Percentiles rank a stretch among this genome's conserved stretches.
These are phyloP conservation scores for Chlamydomonas sphaeroides DNA, from an alignment of 139 green algal genomes.

Conservation along the genomic window DNA sequence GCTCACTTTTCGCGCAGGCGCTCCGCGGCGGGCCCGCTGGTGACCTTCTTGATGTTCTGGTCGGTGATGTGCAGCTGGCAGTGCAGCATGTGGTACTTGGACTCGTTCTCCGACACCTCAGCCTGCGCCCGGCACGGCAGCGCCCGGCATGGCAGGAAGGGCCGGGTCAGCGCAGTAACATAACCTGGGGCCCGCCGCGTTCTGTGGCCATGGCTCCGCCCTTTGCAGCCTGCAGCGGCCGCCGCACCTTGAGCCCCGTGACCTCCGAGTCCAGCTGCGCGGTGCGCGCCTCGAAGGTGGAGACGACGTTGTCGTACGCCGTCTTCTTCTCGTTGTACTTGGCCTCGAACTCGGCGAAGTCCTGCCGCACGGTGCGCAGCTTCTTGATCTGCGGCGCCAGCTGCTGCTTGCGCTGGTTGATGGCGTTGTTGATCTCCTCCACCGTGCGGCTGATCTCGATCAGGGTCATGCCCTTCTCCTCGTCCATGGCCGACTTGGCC, in stretches of 20 bases:
- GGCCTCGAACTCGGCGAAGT: conserved; percentile 56
- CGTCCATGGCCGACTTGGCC: conserved; percentile 58
- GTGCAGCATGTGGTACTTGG: conserved; percentile 54
- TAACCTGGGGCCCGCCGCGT: too few relatives aligned
- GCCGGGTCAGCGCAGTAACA: too few relatives aligned
- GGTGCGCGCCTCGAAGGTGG: conserved; percentile 41
- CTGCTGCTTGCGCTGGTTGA: conserved; percentile 56
- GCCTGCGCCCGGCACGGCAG: not conserved
- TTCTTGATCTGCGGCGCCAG: conserved; percentile 61
- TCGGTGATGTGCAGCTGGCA: conserved; percentile 55
- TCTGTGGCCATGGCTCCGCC: too few relatives aligned
- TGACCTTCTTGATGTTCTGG: conserved; percentile 57
- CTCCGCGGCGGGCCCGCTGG: conserved; percentile 51
- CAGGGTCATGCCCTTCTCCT: conserved; percentile 66
- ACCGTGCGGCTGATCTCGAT: conserved; percentile 58
- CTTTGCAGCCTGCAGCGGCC: too few relatives aligned
- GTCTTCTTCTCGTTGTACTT: conserved; percentile 48
- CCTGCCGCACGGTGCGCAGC: conserved; percentile 47
- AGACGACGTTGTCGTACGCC: conserved; percentile 53
- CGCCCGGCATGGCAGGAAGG: too few relatives aligned
- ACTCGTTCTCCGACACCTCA: conserved; percentile 51
- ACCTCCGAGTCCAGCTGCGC: conserved; percentile 53
- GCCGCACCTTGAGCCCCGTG: conserved; percentile 24
- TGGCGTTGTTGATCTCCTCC: conserved; percentile 58
- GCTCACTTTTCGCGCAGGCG: conserved; percentile 53